Conservation (phyloP, 257 asterid genomes). For the Lithospermum erythrorhizon region DNA sequence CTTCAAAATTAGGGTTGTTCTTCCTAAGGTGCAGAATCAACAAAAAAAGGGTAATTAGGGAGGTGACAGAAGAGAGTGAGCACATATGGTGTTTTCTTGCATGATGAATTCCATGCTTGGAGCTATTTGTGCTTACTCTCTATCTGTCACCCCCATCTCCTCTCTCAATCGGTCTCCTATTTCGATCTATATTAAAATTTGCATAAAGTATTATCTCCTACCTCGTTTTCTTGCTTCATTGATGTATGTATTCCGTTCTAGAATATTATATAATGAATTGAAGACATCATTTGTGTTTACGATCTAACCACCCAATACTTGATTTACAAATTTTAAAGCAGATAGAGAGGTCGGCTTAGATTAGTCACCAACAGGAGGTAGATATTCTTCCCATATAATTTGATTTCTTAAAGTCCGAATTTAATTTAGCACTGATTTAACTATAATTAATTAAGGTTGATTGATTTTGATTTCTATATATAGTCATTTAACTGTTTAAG, state of each 20-base stretch:
- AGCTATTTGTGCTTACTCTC: constrained; percentile 88
- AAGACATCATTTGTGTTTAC: no score
- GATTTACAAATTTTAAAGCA: no score
- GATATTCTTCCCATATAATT: background rate
- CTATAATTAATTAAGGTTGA: no score
- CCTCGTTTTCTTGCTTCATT: no score
- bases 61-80: constrained; percentile 99
- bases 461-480: background rate
- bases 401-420: background rate
- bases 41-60: constrained; percentile 26
- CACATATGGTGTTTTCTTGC: constrained; percentile 83
- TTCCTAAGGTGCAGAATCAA: background rate
- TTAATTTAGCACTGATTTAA: no score
- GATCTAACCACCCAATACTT: no score
- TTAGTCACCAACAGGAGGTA: no score
- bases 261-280: no score
- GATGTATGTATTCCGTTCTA: no score
- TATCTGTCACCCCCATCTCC: constrained; percentile 57
- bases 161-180: constrained; percentile 11
- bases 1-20: constrained; percentile 19
- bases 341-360: no score
- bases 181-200: no score
- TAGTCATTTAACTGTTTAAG: background rate
- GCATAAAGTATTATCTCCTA: no score
- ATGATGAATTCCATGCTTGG: constrained; percentile 41